Base-by-base conservation (phyloP, 2,329 filamentous ascomycete genomes). In the Tolypocladium amazonense region DNA sequence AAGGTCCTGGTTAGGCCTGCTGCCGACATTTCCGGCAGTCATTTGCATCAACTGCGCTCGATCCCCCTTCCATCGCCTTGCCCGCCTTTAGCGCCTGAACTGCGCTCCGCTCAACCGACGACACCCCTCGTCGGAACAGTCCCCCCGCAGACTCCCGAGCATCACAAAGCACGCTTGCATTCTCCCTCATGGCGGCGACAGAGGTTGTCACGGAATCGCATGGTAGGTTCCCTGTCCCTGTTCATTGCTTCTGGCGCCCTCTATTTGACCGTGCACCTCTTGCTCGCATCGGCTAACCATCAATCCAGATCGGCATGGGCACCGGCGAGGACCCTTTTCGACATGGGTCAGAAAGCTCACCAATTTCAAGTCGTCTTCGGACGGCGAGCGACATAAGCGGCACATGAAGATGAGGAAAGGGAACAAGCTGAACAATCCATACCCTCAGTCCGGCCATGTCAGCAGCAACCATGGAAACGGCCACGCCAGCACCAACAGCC, bases 341-440 rank as follows among this genome's bases (percentile, higher is more conserved):
- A 90, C 87, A 66, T 95, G 93, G 89, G 91, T 99, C 79, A 96
- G 92, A 80, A 92, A 92, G 70, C 84, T 97, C 60, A 87, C 92
- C 62, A 93, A 88, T 72, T 88, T 96, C 75, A 97, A 96, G 74
- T 81, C 78, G 59, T 87, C 86, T 5, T 88, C 87, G 38, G 84
- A 82, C 63, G 81, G 85, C 62, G 79, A 79, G 50, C 66, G 74
- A 68, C 60, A 73, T 70, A 68, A 74, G 70, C 63, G 73, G 68
- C 61, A 78, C 58, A 75, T 72, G 57, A 79, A 77, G 64, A 68
- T 72, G 74, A 89, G 88, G 74, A 80, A 79, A 56, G 71, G 76
- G 23, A 77, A 79, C 57, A 85, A 86, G 69, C 87, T 88, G 73
- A 96, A 96, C 79, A 93, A 93, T 70, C 92, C 92, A n/a, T 97